phyloP scores from a whole-genome alignment of 2,329 filamentous ascomycete species.

The Fragosphaeria purpurea region DNA sequence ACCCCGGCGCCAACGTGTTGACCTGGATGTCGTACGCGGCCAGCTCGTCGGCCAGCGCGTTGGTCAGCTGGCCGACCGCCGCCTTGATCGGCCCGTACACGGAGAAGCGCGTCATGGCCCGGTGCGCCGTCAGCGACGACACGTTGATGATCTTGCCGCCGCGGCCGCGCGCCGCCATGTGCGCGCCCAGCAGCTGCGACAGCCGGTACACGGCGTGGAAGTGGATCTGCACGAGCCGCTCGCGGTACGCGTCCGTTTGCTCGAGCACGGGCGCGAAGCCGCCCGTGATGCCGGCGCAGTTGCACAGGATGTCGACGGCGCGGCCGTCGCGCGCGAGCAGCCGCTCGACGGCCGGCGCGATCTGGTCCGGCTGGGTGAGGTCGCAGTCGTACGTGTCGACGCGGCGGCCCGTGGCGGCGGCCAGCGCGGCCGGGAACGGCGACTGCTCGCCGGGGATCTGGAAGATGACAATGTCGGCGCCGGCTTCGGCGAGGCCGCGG shows the following conservation, averaged over 20 bases:
- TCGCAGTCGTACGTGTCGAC: slow-evolving; percentile 1
- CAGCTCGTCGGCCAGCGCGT: slow-evolving; percentile 13
- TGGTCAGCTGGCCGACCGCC: slow-evolving; percentile 12
- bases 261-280: slow-evolving; percentile 10
- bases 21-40: slow-evolving; percentile 11
- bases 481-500: slow-evolving; percentile 1
- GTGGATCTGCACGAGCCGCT: slow-evolving; percentile 9
- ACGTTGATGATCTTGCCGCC: slow-evolving; percentile 15
- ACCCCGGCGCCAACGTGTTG: slow-evolving; percentile 9
- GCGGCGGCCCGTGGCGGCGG: not conserved
- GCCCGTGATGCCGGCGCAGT: slow-evolving; percentile 12
- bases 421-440: not conserved
- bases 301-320: slow-evolving; percentile 11
- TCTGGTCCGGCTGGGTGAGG: not conserved
- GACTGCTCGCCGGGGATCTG: slow-evolving; percentile 7
- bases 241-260: slow-evolving; percentile 12
- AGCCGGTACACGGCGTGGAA: slow-evolving; percentile 11
- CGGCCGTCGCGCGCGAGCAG: slow-evolving; percentile 1
- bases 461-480: slow-evolving; percentile 8
- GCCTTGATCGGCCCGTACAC: slow-evolving; percentile 13
- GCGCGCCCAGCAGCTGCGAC: slow-evolving; percentile 8
- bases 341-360: not conserved
- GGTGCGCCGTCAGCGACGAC: slow-evolving; percentile 10
- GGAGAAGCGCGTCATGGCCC: slow-evolving; percentile 11
- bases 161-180: slow-evolving; percentile 9